Evolutionary conservation across 768 basidiomycete species (phyloP).

Genomic region (Panellus pusillus): DNA sequence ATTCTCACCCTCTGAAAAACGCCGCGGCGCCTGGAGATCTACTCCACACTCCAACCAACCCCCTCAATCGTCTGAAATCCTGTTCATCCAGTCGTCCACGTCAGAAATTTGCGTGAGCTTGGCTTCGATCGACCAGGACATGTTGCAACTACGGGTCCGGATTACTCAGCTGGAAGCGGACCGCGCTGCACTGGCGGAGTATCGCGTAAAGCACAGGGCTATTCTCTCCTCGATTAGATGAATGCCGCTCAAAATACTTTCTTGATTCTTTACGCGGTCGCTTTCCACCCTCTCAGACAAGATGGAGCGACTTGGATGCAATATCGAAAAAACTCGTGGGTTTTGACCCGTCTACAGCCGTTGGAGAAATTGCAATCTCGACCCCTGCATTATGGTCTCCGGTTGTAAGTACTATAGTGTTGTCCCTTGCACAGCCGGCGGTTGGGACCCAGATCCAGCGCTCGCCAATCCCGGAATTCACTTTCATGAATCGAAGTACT

Average conservation of each 20-base stretch:
- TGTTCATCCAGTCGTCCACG: neutral
- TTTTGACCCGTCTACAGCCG: neutral
- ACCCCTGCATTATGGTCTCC: conserved; percentile 3
- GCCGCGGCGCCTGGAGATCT: too few relatives aligned
- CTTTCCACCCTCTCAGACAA: neutral
- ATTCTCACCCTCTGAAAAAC: too few relatives aligned
- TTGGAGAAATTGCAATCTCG: conserved; percentile 1
- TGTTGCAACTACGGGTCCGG: neutral
- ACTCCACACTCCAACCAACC: neutral
- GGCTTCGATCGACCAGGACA: neutral
- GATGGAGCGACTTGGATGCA: neutral
- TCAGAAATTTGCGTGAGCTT: neutral
- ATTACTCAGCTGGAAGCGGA: neutral
- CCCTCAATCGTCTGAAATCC: neutral
- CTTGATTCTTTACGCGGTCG: conserved; percentile 1
- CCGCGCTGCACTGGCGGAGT: neutral
- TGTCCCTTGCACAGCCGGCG: too few relatives aligned
- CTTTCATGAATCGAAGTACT: too few relatives aligned
- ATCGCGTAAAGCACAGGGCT: neutral
- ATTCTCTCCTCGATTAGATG: neutral
- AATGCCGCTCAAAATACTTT: conserved; percentile 4
- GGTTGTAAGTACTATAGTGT: neutral
- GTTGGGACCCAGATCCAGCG: too few relatives aligned
- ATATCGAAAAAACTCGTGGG: neutral
- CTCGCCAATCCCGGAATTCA: too few relatives aligned